Evolutionary conservation across 768 basidiomycete genomes (phyloP), one percentile per base, ranked within the genome.

Genomic region (Rhizopogon vinicolor): DNA sequence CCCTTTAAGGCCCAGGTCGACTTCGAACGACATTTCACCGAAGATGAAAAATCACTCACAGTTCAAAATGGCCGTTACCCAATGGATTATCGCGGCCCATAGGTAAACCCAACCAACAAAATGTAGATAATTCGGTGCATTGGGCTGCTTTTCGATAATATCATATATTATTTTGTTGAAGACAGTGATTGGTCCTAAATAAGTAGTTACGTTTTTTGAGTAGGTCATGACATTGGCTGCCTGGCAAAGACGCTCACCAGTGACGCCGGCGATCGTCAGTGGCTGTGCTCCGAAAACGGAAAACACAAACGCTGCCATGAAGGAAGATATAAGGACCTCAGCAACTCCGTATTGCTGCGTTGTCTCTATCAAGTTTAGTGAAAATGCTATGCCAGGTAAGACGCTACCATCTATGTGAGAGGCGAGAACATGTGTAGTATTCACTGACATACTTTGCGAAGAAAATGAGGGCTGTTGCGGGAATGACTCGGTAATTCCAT

Each of bases 61-160:
- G 59, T 93, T 93, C 14, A 89, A 73, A 5, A 82, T 65, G 5
- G 93, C 90, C 4, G 90, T 88, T 44, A 90, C 72, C 87, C 88
- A 93, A 63, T 94, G 89, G 41, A 89, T 69, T 41, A 93, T 88
- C 0, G 91, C 93, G 35, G 82, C 90, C 92, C 92, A 94, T 0
- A 93, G 72, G 67, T 96, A 95, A 0, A 92, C 88, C 93, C 93
- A 95, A 28, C 92, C 92, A 8, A 95, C 80, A 63, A 94, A 94
- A 37, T 88, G 87, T 12, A 93, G 79, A 65, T 94, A 96, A 50
- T 80, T 68, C 1, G 92, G 91, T 5, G 86, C 74, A 56, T 86
- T 75, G 9, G 75, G 61, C 51, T 80, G 77, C 18, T 72, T 73
- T 62, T 78, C 66, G 53, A 91, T 74, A 55, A 94, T 91, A 61